These are phyloP conservation scores for Fusarium avenaceum DNA, from an alignment of 2,329 filamentous ascomycete species.

Conservation along the genomic window DNA sequence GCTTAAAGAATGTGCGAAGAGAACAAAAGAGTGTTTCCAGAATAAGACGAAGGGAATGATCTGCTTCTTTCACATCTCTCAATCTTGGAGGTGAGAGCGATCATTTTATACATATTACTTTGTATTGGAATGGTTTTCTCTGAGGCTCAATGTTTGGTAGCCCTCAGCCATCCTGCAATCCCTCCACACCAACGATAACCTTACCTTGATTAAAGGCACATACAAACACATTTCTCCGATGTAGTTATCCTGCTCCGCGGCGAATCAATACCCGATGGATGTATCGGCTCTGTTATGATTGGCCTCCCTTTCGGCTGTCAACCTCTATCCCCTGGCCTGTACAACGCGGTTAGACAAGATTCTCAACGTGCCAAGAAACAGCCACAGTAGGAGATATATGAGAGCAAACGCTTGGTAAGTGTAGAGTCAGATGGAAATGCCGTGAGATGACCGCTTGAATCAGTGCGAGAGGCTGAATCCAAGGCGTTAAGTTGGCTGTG, in stretches of 20 bases:
- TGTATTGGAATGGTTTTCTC: not conserved
- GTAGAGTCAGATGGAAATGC: not conserved
- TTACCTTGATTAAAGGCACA: conserved; percentile 21
- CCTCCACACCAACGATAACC: conserved; percentile 33
- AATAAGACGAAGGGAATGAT: not conserved
- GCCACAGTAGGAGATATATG: conserved; percentile 9
- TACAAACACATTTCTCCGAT: conserved; percentile 8
- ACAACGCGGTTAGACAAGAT: conserved; percentile 27
- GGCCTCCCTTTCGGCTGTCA: conserved; percentile 33
- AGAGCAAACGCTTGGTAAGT: conserved; percentile 1
- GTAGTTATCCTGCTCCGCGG: conserved; percentile 6
- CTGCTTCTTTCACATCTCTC: not conserved
- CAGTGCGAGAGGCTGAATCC: conserved; percentile 18
- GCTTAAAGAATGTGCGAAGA: conserved; percentile 24
- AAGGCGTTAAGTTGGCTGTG: conserved; percentile 8
- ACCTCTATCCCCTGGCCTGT: conserved; percentile 27
- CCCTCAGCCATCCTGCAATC: not conserved
- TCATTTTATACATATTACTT: conserved; percentile 28
- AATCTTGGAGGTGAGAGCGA: not conserved
- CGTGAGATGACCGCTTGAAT: conserved; percentile 16
- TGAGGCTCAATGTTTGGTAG: not conserved
- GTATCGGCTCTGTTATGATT: conserved; percentile 41
- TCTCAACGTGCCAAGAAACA: conserved; percentile 30
- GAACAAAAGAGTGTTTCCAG: conserved; percentile 15
- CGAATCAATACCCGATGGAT: conserved; percentile 34